A percentile compares a stretch with the other conserved stretches of the same genome.
These are phyloP conservation scores for Phytophthora multivora DNA, from an alignment of 352 stramenopile species.

Conservation along the genomic window DNA sequence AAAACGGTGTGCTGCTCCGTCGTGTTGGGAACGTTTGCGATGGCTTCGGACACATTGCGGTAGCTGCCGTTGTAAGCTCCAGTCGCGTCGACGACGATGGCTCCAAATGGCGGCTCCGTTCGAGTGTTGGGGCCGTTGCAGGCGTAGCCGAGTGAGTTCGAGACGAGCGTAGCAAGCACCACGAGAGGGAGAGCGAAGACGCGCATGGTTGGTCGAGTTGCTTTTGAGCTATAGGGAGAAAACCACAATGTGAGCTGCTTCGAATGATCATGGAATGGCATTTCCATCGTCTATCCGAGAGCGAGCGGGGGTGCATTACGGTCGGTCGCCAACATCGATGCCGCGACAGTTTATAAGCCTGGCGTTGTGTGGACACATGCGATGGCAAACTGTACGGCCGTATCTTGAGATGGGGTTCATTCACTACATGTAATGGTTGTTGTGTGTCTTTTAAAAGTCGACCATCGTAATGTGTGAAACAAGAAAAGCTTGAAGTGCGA, in stretches of 20 bases:
- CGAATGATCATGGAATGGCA: not conserved
- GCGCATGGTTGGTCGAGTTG: conserved; percentile 2
- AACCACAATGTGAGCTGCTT: conserved; percentile 8
- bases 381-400: not conserved
- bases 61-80: conserved; percentile 3
- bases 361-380: not conserved
- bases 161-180: conserved; percentile 5
- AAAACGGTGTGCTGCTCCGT: conserved; percentile 16
- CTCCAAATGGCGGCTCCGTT: conserved; percentile 2
- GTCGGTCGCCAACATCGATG: too few species aligned
- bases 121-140: conserved; percentile 3
- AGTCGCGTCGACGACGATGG: conserved; percentile 14
- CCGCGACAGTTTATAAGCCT: not conserved
- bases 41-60: conserved; percentile 3
- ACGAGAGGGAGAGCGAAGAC: conserved; percentile 3
- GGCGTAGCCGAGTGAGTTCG: not conserved
- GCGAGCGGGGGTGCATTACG: too few species aligned
- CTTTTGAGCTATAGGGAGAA: not conserved
- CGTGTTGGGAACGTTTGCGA: conserved; percentile 5
- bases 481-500: not conserved
- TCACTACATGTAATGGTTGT: not conserved
- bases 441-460: too few species aligned
- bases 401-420: not conserved
- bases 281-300: not conserved
- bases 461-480: not conserved